Conservation (phyloP, 2,329 filamentous ascomycete genomes). For the Bisporella sp. region DNA sequence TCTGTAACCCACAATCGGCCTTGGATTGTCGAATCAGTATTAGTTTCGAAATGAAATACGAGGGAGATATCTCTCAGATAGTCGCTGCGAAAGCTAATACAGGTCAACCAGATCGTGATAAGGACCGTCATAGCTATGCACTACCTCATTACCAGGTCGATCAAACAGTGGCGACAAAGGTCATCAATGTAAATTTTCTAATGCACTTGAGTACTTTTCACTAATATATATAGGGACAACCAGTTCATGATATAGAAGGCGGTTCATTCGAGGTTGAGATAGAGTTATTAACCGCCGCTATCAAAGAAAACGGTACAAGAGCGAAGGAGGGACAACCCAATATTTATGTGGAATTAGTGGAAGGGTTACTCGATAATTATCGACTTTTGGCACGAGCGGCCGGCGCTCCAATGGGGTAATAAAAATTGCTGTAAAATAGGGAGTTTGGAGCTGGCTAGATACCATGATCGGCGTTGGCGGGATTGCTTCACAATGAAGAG, state of each 20-base stretch:
- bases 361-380: slow-evolving; percentile 66
- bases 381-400: slow-evolving; percentile 19
- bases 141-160: slow-evolving; percentile 88
- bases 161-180: slow-evolving; percentile 87
- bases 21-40: slow-evolving; percentile 93
- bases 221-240: slow-evolving; percentile 15
- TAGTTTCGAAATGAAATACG: slow-evolving; percentile 86
- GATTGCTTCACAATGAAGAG: no score
- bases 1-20: slow-evolving; percentile 67
- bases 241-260: slow-evolving; percentile 45
- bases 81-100: slow-evolving; percentile 34
- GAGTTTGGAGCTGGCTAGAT: neutral
- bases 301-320: slow-evolving; percentile 59
- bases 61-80: slow-evolving; percentile 56
- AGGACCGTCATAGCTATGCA: slow-evolving; percentile 86
- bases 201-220: neutral
- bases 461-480: neutral
- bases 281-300: slow-evolving; percentile 57
- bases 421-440: neutral
- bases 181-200: slow-evolving; percentile 34
- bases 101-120: slow-evolving; percentile 56
- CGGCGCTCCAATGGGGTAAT: neutral
- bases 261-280: slow-evolving; percentile 67
- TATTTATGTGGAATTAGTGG: slow-evolving; percentile 60
- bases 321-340: slow-evolving; percentile 45